Base-by-base conservation (phyloP, 306 rosid species). In the Phaseolus lunatus region DNA sequence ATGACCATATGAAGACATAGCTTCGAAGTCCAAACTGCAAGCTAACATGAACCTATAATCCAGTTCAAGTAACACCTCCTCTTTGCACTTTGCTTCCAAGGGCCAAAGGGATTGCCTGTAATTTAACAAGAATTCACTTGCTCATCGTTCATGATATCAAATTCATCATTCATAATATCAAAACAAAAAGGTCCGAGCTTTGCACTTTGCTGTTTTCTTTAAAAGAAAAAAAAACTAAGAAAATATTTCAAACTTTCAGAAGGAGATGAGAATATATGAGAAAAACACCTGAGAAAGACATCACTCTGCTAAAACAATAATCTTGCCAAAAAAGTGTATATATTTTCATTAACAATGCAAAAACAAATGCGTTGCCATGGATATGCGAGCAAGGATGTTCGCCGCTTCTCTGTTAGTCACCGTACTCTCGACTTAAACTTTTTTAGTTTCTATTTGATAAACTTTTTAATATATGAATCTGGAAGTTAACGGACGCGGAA, bases 1-100 rank as follows among this genome's bases (percentile, higher is more conserved):
- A 80, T 80, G 86, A 72, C 85, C 87, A 83, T 87, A 84, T 53
- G 89, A 86, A 80, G 98, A 91, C 93, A 89, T 91, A 43, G 61
- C 72, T 79, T 79, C 73, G 44, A 39, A 39, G 3, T 39, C 44
- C 44, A 78, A 62, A 39, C 68, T 78, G 69, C 78, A 77, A 63
- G 23, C 61, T 78, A 70, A 44, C 31, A 47, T 49, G n/a, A 76
- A 79, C 70, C 54, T 57, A 75, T 22, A n/a, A 47, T 62, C 73
- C 14, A 16, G 74, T 80, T 77, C 84, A 86, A 33, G 68, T 58
- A 77, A 62, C 76, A 48, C 68, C 33, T 78, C 65, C 67, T 65
- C 49, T 73, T 77, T 67, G 74, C 70, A 68, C 49, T 73, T 77
- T 63, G 74, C 71, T 85, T 80, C 83, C 76, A 48, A 16, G 49